phyloP scores from a whole-genome alignment of 2,329 filamentous ascomycete species.

The Pleomassaria siparia region DNA sequence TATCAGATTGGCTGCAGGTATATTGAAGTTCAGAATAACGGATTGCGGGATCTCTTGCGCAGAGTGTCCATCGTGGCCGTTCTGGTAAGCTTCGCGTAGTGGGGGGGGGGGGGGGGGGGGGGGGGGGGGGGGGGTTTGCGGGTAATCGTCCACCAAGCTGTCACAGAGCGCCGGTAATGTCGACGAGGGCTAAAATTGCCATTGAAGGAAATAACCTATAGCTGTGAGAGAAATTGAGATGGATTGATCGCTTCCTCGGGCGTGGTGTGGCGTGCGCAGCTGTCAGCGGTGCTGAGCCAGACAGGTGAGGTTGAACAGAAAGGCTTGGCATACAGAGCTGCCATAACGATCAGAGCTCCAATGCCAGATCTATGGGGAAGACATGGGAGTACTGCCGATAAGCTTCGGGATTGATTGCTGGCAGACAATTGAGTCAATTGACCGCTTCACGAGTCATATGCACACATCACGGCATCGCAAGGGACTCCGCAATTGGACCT shows the following conservation, averaged over 20 bases:
- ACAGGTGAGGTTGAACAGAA: conserved; percentile 27
- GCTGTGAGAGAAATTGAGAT: conserved; percentile 8
- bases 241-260: background rate
- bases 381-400: conserved; percentile 14
- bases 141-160: background rate
- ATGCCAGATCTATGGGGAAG: conserved; percentile 24
- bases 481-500: conserved; percentile 24
- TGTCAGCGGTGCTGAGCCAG: conserved; percentile 1
- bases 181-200: background rate
- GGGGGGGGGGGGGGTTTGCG: background rate
- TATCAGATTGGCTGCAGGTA: background rate
- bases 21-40: background rate
- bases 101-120: background rate
- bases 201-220: background rate
- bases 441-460: conserved; percentile 21
- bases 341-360: conserved; percentile 16
- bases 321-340: conserved; percentile 30
- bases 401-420: conserved; percentile 20
- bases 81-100: background rate
- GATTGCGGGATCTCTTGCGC: background rate
- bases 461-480: conserved; percentile 28
- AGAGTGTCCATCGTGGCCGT: background rate
- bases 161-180: background rate
- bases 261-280: conserved; percentile 10
- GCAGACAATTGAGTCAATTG: conserved; percentile 33